phyloP scores from a whole-genome alignment of 2,329 filamentous ascomycete genomes.

The Fusarium coffeatum region DNA sequence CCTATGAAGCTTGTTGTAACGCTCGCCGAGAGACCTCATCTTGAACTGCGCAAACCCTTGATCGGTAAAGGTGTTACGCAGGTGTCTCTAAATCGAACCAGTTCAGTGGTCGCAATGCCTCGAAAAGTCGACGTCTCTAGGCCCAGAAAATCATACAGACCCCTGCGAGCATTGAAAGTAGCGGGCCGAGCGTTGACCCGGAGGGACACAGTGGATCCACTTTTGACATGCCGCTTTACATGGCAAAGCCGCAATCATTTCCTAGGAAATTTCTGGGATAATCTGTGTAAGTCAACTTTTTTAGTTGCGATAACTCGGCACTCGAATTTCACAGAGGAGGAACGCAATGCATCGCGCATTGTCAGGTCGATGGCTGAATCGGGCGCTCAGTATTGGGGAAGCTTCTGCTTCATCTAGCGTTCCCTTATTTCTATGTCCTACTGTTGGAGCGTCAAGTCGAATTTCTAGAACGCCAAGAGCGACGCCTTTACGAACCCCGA shows the following conservation, averaged over 20 bases:
- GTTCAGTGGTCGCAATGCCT: conserved; percentile 35
- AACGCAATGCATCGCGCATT: conserved; percentile 59
- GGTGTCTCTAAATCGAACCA: conserved; percentile 26
- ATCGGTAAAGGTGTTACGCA: conserved; percentile 34
- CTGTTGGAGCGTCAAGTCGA: conserved; percentile 48
- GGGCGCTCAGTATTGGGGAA: conserved; percentile 58
- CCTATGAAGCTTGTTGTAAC: conserved; percentile 78
- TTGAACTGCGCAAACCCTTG: conserved; percentile 39
- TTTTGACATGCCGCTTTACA: conserved; percentile 25
- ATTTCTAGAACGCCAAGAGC: conserved; percentile 20
- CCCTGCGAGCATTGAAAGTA: conserved; percentile 34
- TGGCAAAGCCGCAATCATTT: conserved; percentile 13
- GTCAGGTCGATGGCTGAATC: conserved; percentile 57
- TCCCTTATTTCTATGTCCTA: conserved; percentile 62
- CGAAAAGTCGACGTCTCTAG: conserved; percentile 44
- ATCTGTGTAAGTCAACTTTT: conserved; percentile 29
- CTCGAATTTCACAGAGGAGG: conserved; percentile 3
- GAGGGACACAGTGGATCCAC: conserved; percentile 25
- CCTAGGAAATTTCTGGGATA: conserved; percentile 43
- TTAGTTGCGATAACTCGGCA: conserved; percentile 14
- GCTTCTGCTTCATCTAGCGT: conserved; percentile 52
- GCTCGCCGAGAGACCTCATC: conserved; percentile 67
- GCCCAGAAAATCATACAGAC: conserved; percentile 46
- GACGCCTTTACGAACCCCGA: conserved; percentile 17
- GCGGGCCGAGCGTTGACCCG: conserved; percentile 48